Percentiles rank a stretch among this genome's conserved stretches.
Evolutionary conservation across 345 rosid genomes (phyloP).

Genomic region (Cardiospermum halicacabum): DNA sequence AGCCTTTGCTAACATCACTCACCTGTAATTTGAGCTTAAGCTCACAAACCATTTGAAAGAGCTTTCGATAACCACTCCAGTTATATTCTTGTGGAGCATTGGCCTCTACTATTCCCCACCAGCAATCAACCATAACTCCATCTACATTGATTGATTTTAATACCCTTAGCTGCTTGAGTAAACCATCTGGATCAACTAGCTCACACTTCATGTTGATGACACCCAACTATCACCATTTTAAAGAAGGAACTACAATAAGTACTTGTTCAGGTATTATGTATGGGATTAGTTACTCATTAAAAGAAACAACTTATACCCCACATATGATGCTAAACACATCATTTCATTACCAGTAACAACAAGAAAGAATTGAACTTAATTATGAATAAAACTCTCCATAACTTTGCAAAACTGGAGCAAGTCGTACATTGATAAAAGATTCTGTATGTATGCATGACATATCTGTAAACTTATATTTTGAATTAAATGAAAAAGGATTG

Average conservation of each 20-base stretch:
- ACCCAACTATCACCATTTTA: conserved; percentile 62
- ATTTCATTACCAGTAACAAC: not conserved
- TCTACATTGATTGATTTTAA: conserved; percentile 77
- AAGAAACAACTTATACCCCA: not conserved
- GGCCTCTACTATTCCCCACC: conserved; percentile 99
- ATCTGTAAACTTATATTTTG: too few species aligned
- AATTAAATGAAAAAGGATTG: too few species aligned
- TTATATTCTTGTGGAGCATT: conserved; percentile 81
- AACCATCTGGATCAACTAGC: conserved; percentile 77
- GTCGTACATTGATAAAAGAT: not conserved
- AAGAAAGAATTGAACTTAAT: not conserved
- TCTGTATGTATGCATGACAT: too few species aligned
- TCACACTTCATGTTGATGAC: conserved; percentile 91
- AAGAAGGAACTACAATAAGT: conserved; percentile 10
- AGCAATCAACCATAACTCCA: conserved; percentile 91
- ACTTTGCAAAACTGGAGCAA: not conserved
- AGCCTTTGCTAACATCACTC: conserved; percentile 20
- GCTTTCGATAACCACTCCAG: conserved; percentile 89
- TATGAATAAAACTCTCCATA: not conserved
- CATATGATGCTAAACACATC: conserved; percentile 1
- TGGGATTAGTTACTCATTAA: conserved; percentile 1
- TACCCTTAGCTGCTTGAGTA: conserved; percentile 69
- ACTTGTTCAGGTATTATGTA: conserved; percentile 1
- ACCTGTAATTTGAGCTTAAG: conserved; percentile 90
- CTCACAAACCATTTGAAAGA: conserved; percentile 75